A percentile compares a stretch with the other conserved stretches of the same genome.
Evolutionary conservation across 768 basidiomycete species (phyloP).

Genomic region (Obba rivulosa): DNA sequence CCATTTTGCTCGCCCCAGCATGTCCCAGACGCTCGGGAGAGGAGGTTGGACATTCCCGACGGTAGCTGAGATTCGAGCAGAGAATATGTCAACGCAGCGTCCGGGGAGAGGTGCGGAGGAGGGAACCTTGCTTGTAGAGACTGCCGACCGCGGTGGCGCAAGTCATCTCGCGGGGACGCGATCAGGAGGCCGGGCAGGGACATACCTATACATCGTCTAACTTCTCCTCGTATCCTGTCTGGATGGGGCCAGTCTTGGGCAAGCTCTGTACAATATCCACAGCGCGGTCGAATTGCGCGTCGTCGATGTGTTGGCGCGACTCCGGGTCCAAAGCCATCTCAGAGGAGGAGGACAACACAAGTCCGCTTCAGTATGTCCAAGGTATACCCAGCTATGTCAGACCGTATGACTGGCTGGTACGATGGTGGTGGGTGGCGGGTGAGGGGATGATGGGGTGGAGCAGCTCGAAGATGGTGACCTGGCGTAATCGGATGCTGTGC

Average conservation of each 20-base stretch:
- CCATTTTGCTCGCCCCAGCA: conserved; percentile 94
- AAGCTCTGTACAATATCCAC: conserved; percentile 91
- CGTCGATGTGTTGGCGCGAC: conserved; percentile 61
- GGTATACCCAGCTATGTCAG: no score
- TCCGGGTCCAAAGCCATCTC: conserved; percentile 40
- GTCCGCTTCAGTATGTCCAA: no score
- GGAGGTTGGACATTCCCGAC: conserved; percentile 78
- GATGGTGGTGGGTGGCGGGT: no score
- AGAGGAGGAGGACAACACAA: no score
- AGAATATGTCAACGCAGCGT: background rate
- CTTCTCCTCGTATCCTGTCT: conserved; percentile 95
- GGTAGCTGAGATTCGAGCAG: conserved; percentile 51
- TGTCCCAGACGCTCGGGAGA: conserved; percentile 85
- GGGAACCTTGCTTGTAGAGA: conserved; percentile 86
- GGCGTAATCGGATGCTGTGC: no score
- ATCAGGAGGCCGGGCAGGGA: background rate
- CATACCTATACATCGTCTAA: conserved; percentile 86
- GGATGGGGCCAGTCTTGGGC: conserved; percentile 92
- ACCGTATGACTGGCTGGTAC: no score
- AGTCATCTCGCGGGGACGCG: conserved; percentile 6
- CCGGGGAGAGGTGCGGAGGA: background rate
- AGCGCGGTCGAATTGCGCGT: conserved; percentile 87
- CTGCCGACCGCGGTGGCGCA: conserved; percentile 31
- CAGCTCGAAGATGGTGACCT: no score
- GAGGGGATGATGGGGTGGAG: no score